Base-by-base conservation (phyloP, 768 basidiomycete genomes). In the Naganishia vishniacii region DNA sequence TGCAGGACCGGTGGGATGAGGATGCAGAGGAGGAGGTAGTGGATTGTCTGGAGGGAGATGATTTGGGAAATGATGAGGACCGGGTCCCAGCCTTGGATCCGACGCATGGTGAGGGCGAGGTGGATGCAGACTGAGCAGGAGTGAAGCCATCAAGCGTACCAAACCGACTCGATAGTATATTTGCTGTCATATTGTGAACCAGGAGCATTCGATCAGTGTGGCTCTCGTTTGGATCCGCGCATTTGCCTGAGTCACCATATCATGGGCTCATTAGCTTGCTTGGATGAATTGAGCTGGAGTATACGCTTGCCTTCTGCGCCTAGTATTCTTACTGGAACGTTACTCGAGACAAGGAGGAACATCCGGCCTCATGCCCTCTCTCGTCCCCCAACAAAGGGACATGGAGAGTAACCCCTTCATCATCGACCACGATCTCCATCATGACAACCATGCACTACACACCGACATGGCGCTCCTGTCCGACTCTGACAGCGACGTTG, bases 21-120 rank as follows among this genome's bases (percentile, higher is more conserved):
- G 65, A 95, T 66, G 26, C 87, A 85, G 65, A 98, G 83, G 15
- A 89, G 88, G 65, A 99, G 80, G 78, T 99, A 98, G 79, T 98
- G 95, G 34, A 97, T 78, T 0, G 91, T 85, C 79, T 98, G 94
- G 73, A 98, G 81, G 8, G 89, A 85, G 67, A 99, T 84, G 70
- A 99, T 98, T 91, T 99, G 91, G 64, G 89, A 91, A 68, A 92
- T 81, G 51, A 95, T 83, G 64, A 94, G 79, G 3, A 89, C 79
- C 20, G 93, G 92, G 75, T 97, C 93, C 93, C 92, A 95, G 67
- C 85, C 87, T 29, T 80, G 79, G 4, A 78, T 71, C 8, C 74
- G 62, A 62, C 73, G 71, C 29, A 59, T 56, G 32, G n/a, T 40
- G 37, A 32, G 16, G 51, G 51, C 40, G 53, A 7, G 51, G n/a